Evolutionary conservation across 768 basidiomycete genomes (phyloP).

Genomic region (Boletus fagicola): DNA sequence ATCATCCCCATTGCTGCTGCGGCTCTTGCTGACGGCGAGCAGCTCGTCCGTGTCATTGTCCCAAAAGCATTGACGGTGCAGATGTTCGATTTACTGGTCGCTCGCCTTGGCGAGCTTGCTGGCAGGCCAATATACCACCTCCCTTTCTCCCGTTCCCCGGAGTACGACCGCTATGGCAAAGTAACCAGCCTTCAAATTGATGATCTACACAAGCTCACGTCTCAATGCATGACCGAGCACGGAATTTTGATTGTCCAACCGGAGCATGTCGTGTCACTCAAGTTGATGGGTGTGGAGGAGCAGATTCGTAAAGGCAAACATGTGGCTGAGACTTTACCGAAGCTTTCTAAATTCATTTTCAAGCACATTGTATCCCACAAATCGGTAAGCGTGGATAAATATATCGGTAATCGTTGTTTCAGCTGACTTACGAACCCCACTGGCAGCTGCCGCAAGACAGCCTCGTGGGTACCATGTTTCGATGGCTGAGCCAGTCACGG

Average conservation of each 20-base stretch:
- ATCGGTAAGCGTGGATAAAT: too few species aligned
- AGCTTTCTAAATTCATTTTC: too few species aligned
- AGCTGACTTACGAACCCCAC: too few species aligned
- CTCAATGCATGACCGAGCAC: conserved; percentile 34
- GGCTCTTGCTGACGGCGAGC: conserved; percentile 40
- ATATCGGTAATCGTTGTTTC: too few species aligned
- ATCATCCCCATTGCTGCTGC: conserved; percentile 14
- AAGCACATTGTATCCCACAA: too few species aligned
- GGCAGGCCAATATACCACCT: conserved; percentile 39
- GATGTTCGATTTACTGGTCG: too few species aligned
- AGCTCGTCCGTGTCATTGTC: conserved; percentile 18
- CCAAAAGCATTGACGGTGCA: too few species aligned
- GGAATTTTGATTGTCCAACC: conserved; percentile 48
- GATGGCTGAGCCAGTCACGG: too few species aligned
- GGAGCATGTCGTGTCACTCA: conserved; percentile 49
- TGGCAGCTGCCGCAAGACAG: too few species aligned
- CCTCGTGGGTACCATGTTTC: neutral
- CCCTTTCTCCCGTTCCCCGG: conserved; percentile 41
- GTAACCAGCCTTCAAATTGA: conserved; percentile 9
- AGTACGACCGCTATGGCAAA: too few species aligned
- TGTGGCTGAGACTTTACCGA: too few species aligned
- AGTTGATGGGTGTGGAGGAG: conserved; percentile 41
- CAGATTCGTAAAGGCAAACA: neutral
- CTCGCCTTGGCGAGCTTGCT: too few species aligned
- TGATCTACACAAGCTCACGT: conserved; percentile 31